phyloP scores from a whole-genome alignment of 192 early-diverging fungal species.

The Chytriomyces sp. region DNA sequence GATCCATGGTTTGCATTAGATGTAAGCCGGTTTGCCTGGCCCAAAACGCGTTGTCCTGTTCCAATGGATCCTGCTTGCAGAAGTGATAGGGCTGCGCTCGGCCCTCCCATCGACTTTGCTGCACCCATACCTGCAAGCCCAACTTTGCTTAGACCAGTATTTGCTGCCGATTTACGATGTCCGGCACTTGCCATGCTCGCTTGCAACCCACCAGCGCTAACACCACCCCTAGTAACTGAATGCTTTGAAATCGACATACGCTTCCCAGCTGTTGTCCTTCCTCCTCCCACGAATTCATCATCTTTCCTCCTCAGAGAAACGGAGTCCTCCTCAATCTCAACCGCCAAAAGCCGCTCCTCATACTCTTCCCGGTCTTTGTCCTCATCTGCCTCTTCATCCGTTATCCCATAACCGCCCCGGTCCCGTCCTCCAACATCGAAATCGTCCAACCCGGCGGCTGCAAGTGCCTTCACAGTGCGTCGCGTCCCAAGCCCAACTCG shows the following conservation, averaged over 20 bases:
- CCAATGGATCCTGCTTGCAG: neutral
- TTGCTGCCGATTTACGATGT: neutral
- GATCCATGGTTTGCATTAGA: conserved; percentile 8
- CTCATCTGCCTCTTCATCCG: neutral
- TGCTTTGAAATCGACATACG: neutral
- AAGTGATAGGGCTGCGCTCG: neutral
- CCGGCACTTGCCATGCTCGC: neutral
- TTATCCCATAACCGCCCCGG: neutral
- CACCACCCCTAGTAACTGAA: too few relatives aligned
- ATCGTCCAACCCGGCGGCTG: neutral
- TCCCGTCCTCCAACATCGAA: neutral
- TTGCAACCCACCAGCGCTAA: neutral
- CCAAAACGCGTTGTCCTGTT: neutral
- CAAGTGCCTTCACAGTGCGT: neutral
- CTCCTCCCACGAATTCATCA: neutral
- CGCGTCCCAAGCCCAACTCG: conserved; percentile 9
- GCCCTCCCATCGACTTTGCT: neutral
- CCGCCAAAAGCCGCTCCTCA: conserved; percentile 18
- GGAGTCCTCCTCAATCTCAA: conserved; percentile 18
- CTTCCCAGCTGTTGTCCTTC: neutral
- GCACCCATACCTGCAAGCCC: neutral
- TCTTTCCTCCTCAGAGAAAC: neutral
- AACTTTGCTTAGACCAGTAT: neutral
- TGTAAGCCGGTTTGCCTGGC: neutral
- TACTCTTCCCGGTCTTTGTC: conserved; percentile 14